Conservation (phyloP, 2,329 filamentous ascomycete genomes). For the Fusarium solani-melongenae region DNA sequence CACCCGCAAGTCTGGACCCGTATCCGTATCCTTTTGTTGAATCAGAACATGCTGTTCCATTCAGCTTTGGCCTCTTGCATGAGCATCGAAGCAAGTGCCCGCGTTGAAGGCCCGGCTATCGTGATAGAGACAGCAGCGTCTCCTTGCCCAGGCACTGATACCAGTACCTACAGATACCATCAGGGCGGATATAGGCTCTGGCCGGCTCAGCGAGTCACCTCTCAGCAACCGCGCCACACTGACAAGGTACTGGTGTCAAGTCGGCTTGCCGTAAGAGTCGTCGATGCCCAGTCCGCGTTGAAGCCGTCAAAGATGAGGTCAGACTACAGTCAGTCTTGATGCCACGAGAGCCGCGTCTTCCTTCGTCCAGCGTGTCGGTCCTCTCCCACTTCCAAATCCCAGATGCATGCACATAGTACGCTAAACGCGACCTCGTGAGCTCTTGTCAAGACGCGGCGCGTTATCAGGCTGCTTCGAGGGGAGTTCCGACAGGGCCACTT, state of each 20-base stretch:
- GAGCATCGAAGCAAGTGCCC: conserved; percentile 8
- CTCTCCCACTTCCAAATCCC: conserved; percentile 5
- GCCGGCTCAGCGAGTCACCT: conserved; percentile 11
- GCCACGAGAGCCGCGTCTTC: conserved; percentile 4
- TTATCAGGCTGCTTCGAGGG: conserved; percentile 27
- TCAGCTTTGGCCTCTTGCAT: not conserved
- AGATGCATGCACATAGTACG: conserved; percentile 26
- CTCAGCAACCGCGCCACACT: conserved; percentile 18
- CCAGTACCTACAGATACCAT: conserved; percentile 11
- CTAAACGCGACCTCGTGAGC: conserved; percentile 44
- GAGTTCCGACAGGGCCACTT: conserved; percentile 11
- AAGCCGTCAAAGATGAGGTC: conserved; percentile 21
- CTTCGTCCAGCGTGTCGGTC: conserved; percentile 1
- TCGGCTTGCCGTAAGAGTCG: too few relatives aligned
- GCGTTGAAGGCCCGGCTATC: not conserved
- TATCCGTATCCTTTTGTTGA: conserved; percentile 4
- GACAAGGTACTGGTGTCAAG: conserved; percentile 21
- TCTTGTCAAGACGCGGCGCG: conserved; percentile 30
- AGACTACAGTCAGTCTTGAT: conserved; percentile 26
- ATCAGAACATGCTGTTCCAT: conserved; percentile 5
- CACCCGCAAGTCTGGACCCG: conserved; percentile 4
- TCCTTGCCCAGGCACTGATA: not conserved
- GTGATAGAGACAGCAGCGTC: not conserved
- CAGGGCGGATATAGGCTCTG: conserved; percentile 3
- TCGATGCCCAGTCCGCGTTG: not conserved